Base-by-base conservation (phyloP, 441 rosid genomes). In the Pelargonium myrrhifolium region DNA sequence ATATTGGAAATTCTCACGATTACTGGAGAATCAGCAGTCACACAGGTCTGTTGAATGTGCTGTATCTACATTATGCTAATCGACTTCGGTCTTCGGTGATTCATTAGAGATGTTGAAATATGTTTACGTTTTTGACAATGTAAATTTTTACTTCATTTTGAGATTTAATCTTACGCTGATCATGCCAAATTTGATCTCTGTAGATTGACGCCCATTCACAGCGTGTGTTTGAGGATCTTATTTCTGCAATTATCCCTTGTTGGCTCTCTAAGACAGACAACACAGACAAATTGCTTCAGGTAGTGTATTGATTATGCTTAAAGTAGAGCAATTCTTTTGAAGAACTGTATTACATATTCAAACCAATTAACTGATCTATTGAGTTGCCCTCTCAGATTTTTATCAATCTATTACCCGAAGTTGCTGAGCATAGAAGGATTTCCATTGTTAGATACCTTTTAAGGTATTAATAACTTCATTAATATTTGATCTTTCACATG, bases 191-290 rank as follows among this genome's bases (percentile, higher is more conserved):
- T 58, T 28, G 47, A 71, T 72, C 15, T 67, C 31, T 75, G 58
- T 76, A 96, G 99, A 82, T 81, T 78, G 97, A 93, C 76, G 83
- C 86, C 74, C 84, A 87, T 78, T 93, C 98, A 5, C 86, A 85
- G 65, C 80, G 66, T 65, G 89, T 88, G 65, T 87, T 87, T 69
- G 99, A 96, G 81, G 89, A 79, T 67, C 87, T 96, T 79, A 76
- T 93, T 71, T 86, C 99, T 66, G 82, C 90, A 4, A 78, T 88
- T 74, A 80, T 96, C 68, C 99, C 98, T 14, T 85, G 82, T 73
- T 96, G 98, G 99, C 82, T 89, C 68, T 85, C 87, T 43, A 83
- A 88, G 84, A 78, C 82, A 20, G 76, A 79, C 39, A 71, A 84
- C 64, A 65, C 74, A 51, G 90, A 90, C 63, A 76, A 85, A 74